Evolutionary conservation across 352 stramenopile species (phyloP).

Genomic region (Phytophthora hibernalis): DNA sequence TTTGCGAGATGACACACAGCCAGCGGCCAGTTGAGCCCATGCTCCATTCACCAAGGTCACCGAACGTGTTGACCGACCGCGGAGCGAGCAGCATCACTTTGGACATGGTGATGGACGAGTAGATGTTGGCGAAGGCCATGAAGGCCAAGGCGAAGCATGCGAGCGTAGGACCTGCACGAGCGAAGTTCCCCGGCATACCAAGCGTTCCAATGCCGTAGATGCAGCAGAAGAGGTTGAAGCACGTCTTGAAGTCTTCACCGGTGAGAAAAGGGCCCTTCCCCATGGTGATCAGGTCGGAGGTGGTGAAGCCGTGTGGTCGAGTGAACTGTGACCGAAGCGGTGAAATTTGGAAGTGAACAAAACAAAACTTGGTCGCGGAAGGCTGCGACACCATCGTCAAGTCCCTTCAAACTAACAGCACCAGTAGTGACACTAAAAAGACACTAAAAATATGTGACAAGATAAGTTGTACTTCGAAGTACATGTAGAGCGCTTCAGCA

Average conservation of each 20-base stretch:
- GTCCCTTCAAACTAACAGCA: neutral
- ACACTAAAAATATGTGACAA: neutral
- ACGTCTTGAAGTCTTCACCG: constrained; percentile 56
- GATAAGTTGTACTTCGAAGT: no score
- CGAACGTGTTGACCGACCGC: constrained; percentile 53
- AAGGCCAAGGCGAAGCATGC: constrained; percentile 57
- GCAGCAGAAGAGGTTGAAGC: constrained; percentile 70
- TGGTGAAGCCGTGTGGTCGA: neutral
- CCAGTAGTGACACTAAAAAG: neutral
- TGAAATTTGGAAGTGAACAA: constrained; percentile 21
- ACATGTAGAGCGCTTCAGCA: no score
- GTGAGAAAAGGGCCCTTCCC: constrained; percentile 48
- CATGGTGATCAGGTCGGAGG: constrained; percentile 15
- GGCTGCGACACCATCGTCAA: neutral
- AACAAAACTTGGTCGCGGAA: neutral
- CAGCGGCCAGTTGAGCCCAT: constrained; percentile 58
- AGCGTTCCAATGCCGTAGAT: constrained; percentile 77
- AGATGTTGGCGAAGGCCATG: constrained; percentile 73
- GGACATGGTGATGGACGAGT: constrained; percentile 58
- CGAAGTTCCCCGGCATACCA: constrained; percentile 75
- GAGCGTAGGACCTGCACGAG: constrained; percentile 53
- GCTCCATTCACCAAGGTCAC: constrained; percentile 65
- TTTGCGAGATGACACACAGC: constrained; percentile 56
- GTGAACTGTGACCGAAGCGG: constrained; percentile 9
- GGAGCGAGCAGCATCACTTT: constrained; percentile 66